These are phyloP conservation scores for Taphrina communis DNA, from an alignment of 1,139 yeast species.

Conservation along the genomic window DNA sequence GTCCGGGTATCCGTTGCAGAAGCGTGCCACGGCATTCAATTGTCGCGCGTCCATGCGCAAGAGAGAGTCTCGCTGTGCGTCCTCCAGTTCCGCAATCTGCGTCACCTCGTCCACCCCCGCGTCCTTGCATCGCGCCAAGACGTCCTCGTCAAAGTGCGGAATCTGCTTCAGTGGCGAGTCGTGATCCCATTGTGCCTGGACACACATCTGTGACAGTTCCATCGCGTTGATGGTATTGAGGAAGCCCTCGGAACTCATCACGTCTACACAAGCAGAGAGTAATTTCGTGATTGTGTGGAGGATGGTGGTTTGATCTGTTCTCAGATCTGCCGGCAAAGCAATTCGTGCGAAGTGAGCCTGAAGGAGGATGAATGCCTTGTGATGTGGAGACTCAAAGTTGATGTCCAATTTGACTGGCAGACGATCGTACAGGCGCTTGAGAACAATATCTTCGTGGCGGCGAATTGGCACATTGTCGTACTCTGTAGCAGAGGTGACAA, in stretches of 20 bases:
- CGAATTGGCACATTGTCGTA: conserved; percentile 69
- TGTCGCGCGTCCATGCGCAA: conserved; percentile 61
- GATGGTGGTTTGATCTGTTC: conserved; percentile 62
- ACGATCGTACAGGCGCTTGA: conserved; percentile 61
- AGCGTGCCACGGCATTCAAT: conserved; percentile 72
- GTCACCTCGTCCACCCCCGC: conserved; percentile 70
- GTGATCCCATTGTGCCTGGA: conserved; percentile 84
- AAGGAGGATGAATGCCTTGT: conserved; percentile 73
- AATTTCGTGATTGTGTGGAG: conserved; percentile 60
- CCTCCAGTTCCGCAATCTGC: conserved; percentile 84
- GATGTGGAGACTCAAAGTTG: conserved; percentile 56
- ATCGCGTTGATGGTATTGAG: conserved; percentile 80
- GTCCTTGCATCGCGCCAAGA: conserved; percentile 64
- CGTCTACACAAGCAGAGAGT: conserved; percentile 73
- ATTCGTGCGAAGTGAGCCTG: conserved; percentile 83
- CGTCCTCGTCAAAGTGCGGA: conserved; percentile 66
- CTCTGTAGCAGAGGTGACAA: conserved; percentile 70
- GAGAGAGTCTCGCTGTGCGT: conserved; percentile 69
- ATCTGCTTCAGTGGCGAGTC: conserved; percentile 82
- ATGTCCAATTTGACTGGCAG: conserved; percentile 65
- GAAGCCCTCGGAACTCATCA: conserved; percentile 78
- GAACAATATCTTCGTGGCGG: conserved; percentile 60
- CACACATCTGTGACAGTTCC: conserved; percentile 87
- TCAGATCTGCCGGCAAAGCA: conserved; percentile 64
- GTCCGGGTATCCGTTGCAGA: conserved; percentile 88